Evolutionary conservation across 495 filamentous ascomycete genomes (phyloP), one percentile per base, ranked within the genome.

Genomic region (Podospora conica): DNA sequence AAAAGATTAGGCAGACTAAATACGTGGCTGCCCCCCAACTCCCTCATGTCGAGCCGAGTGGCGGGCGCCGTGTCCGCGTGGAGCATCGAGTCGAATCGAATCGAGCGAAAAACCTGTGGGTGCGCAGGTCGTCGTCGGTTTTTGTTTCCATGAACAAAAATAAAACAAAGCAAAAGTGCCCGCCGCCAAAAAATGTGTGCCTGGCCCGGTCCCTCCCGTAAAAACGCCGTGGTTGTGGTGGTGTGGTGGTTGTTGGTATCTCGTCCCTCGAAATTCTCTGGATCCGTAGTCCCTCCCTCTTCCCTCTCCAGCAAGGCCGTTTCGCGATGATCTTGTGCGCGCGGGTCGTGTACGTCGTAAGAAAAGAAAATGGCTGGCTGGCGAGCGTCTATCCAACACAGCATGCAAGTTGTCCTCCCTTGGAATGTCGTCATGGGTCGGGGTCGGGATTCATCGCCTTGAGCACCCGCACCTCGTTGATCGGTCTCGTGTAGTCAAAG

Each of bases 381-480:
- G 40, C 40, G 40, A 21, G 21, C 48, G 22, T 24, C n/a, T 64
- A 55, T 58, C 63, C 63, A 64, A 64, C 54, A 20, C 31, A 54
- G 9, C 6, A 55, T n/a, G 27, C 18, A 20, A 9, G 31, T 15
- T 11, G 25, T 70, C 55, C 62, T 71, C 71, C 70, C 21, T 69
- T 62, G 23, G 8, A 18, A n/a, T 48, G n/a, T n/a, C 40, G 40
- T 48, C 40, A 48, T 48, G 77, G 71, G 20, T 71, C 65, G 8
- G 81, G 80, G 65, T 86, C 82, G 15, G 83, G 82, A 63, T 86
- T 86, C 54, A 71, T 80, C 3, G 82, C 80, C 65, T 83, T 75
- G n/a, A 86, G 77, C 21, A 84, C 81, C 66, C 79, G 77, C 23
- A 75, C 67, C 11, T 74, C 67, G n/a, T 73, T 68, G 3, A 82